Evolutionary conservation across 2,329 filamentous ascomycete genomes (phyloP).

Genomic region (Ceratocystis cacaofunesta): DNA sequence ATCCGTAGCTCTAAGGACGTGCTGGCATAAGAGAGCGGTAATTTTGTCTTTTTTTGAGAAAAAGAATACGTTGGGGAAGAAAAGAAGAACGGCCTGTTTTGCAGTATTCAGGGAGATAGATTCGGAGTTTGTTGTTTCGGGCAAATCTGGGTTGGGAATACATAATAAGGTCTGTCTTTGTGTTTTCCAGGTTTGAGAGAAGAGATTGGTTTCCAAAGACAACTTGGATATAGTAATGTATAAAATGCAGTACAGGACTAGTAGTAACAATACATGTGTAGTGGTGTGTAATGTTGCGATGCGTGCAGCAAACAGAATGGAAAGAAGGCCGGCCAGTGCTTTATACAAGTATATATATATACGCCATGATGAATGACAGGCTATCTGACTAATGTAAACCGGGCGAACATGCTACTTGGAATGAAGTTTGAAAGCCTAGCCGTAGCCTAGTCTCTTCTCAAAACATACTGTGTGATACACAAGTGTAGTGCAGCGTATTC

Average conservation of each 20-base stretch:
- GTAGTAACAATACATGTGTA: background rate
- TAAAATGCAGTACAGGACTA: background rate
- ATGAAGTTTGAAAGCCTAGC: too few species aligned
- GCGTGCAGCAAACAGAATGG: background rate
- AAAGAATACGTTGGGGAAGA: background rate
- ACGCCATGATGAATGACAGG: too few species aligned
- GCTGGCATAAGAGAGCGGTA: conserved; percentile 7
- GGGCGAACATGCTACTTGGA: too few species aligned
- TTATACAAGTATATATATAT: too few species aligned
- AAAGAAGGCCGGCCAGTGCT: too few species aligned
- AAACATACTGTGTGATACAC: too few species aligned
- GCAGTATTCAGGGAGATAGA: background rate
- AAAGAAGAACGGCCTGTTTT: background rate
- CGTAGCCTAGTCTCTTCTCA: too few species aligned
- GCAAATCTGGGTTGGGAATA: background rate
- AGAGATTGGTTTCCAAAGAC: background rate
- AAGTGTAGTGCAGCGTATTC: background rate
- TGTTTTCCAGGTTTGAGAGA: background rate
- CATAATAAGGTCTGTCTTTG: background rate
- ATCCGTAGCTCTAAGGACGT: conserved; percentile 14
- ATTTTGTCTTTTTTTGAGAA: conserved; percentile 1
- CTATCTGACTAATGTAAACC: too few species aligned
- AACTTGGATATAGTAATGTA: conserved; percentile 4
- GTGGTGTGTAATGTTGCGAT: background rate
- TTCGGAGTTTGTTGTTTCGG: background rate